These are phyloP conservation scores for Euclidium syriacum DNA, from an alignment of 345 rosid genomes.

Conservation along the genomic window DNA sequence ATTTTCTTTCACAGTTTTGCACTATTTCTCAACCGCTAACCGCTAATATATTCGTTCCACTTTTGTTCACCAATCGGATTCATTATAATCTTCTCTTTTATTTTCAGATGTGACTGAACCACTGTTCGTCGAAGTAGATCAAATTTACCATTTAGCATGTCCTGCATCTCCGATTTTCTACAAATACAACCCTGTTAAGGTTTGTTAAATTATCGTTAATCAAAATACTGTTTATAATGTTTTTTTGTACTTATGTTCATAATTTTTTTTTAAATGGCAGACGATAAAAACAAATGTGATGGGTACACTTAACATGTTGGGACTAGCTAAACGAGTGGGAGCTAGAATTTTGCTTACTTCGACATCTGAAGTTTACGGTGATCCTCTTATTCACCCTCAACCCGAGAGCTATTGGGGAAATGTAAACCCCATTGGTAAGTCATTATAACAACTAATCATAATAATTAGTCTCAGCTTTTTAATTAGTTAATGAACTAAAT, in stretches of 20 bases:
- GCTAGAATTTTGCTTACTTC: conserved; percentile 94
- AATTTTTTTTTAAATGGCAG: conserved; percentile 27
- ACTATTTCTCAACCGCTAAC: no score
- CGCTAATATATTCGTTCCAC: no score
- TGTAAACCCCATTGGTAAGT: conserved; percentile 89
- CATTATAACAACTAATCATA: neutral
- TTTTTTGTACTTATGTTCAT: neutral
- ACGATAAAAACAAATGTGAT: conserved; percentile 85
- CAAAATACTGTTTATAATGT: neutral
- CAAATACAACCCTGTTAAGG: conserved; percentile 92
- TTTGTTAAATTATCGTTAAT: conserved; percentile 23
- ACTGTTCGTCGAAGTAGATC: conserved; percentile 79
- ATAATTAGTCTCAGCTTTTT: neutral
- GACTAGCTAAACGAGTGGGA: conserved; percentile 87
- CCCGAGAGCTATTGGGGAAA: conserved; percentile 91
- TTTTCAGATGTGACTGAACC: conserved; percentile 78
- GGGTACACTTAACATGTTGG: conserved; percentile 83
- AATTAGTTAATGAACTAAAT: neutral
- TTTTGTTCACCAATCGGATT: no score
- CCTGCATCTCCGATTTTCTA: conserved; percentile 97
- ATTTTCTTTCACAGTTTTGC: no score
- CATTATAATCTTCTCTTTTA: no score
- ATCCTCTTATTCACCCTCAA: conserved; percentile 93
- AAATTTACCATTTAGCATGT: conserved; percentile 94
- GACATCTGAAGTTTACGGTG: conserved; percentile 93